A percentile compares a stretch with the other conserved stretches of the same genome.
These are phyloP conservation scores for Myxozyma melibiosi DNA, from an alignment of 805 yeast species.

Conservation along the genomic window DNA sequence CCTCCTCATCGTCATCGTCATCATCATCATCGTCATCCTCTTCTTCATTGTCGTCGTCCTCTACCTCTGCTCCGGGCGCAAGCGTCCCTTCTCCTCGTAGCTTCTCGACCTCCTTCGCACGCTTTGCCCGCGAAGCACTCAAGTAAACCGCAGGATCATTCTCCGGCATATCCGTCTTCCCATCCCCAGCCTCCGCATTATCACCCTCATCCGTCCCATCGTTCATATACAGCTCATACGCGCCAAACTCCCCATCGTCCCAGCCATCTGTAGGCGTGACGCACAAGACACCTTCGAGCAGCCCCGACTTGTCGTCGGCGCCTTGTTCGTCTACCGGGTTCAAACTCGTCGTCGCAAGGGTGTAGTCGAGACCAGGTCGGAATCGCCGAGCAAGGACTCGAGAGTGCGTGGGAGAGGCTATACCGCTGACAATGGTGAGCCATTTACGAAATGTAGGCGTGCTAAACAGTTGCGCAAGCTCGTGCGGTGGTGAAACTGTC, in stretches of 20 bases:
- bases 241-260: conserved; percentile 80
- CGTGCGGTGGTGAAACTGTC: conserved; percentile 11
- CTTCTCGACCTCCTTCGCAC: conserved; percentile 20
- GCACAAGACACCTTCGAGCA: conserved; percentile 77
- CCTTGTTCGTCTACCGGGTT: conserved; percentile 37
- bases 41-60: conserved; percentile 49
- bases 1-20: conserved; percentile 67
- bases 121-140: conserved; percentile 22
- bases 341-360: conserved; percentile 68
- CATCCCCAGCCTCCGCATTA: conserved; percentile 55
- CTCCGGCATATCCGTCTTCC: conserved; percentile 37
- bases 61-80: conserved; percentile 36
- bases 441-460: conserved; percentile 64
- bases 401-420: conserved; percentile 59
- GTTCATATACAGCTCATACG: conserved; percentile 86
- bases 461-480: conserved; percentile 30
- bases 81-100: conserved; percentile 15
- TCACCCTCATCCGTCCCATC: conserved; percentile 49
- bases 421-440: conserved; percentile 62
- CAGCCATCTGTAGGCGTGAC: conserved; percentile 83
- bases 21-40: conserved; percentile 40
- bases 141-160: conserved; percentile 37
- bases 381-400: conserved; percentile 79
- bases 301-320: conserved; percentile 46
- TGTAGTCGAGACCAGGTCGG: conserved; percentile 93